A percentile compares a stretch with the other conserved stretches of the same genome.
Evolutionary conservation across 202 grass and related monocot species (phyloP).

Genomic region (Saccharum hybrid): DNA sequence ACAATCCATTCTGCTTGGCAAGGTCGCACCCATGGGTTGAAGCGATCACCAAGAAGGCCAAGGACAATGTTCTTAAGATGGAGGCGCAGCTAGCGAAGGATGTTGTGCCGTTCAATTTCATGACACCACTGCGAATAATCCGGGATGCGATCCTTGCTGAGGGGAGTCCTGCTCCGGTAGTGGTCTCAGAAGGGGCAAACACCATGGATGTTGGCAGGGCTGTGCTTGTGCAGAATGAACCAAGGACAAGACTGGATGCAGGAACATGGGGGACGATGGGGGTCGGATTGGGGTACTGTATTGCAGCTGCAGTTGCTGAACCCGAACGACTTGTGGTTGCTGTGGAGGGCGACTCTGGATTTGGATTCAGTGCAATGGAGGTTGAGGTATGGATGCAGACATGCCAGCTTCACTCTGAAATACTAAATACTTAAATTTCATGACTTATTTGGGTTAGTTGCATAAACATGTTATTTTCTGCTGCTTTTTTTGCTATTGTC

Average conservation of each 20-base stretch:
- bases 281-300: slow-evolving; percentile 89
- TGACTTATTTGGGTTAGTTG: slow-evolving; percentile 1
- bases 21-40: slow-evolving; percentile 83
- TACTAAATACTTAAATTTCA: neutral
- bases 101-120: slow-evolving; percentile 91
- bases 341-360: slow-evolving; percentile 95
- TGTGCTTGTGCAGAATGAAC: slow-evolving; percentile 95
- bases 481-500: neutral
- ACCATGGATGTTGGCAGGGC: slow-evolving; percentile 95
- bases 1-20: slow-evolving; percentile 80
- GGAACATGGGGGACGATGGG: slow-evolving; percentile 99
- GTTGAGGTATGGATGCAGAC: slow-evolving; percentile 72
- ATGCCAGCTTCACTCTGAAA: neutral
- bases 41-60: slow-evolving; percentile 79
- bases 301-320: slow-evolving; percentile 78
- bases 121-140: slow-evolving; percentile 89
- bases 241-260: slow-evolving; percentile 89
- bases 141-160: slow-evolving; percentile 78
- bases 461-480: neutral
- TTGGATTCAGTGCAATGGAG: slow-evolving; percentile 97
- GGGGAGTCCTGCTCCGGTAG: slow-evolving; percentile 72
- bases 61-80: slow-evolving; percentile 80
- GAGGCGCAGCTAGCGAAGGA: slow-evolving; percentile 70
- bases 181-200: slow-evolving; percentile 90
- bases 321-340: slow-evolving; percentile 81